phyloP scores from a whole-genome alignment of 805 yeast genomes.

The Pichia phayaonensis region DNA sequence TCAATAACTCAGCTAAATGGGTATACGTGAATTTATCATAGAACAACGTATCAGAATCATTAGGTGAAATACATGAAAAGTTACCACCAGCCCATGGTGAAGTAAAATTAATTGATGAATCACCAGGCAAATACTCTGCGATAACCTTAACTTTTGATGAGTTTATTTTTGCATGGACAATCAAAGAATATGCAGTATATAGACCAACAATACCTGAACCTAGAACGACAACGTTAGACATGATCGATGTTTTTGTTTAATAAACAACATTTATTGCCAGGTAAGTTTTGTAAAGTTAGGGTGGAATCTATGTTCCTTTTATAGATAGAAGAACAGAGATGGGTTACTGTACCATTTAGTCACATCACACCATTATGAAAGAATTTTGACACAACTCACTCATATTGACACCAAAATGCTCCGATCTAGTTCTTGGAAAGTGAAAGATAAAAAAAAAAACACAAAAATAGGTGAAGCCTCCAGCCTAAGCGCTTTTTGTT shows the following conservation, averaged over 20 bases:
- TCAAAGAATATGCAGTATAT: slow-evolving; percentile 46
- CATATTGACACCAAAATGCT: neutral
- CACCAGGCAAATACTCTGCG: slow-evolving; percentile 71
- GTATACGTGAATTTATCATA: slow-evolving; percentile 53
- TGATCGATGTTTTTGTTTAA: neutral
- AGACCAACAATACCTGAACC: slow-evolving; percentile 65
- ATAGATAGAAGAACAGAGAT: neutral
- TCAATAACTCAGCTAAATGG: slow-evolving; percentile 36
- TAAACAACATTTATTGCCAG: neutral
- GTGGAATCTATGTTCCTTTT: neutral
- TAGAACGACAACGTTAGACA: slow-evolving; percentile 16
- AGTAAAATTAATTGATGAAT: slow-evolving; percentile 61
- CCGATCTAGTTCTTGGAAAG: neutral
- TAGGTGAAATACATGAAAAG: slow-evolving; percentile 52
- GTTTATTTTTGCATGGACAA: slow-evolving; percentile 32
- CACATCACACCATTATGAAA: neutral
- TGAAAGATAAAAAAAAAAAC: neutral
- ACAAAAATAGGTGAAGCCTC: neutral
- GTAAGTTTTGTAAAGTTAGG: neutral
- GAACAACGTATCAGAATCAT: slow-evolving; percentile 38
- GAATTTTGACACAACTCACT: neutral
- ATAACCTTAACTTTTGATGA: slow-evolving; percentile 43
- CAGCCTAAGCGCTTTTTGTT: neutral
- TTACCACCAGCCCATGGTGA: slow-evolving; percentile 78
- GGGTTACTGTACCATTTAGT: neutral